Percentiles rank a stretch among this genome's conserved stretches.
Conservation (phyloP, 352 stramenopile species). For the Phytophthora constricta region DNA sequence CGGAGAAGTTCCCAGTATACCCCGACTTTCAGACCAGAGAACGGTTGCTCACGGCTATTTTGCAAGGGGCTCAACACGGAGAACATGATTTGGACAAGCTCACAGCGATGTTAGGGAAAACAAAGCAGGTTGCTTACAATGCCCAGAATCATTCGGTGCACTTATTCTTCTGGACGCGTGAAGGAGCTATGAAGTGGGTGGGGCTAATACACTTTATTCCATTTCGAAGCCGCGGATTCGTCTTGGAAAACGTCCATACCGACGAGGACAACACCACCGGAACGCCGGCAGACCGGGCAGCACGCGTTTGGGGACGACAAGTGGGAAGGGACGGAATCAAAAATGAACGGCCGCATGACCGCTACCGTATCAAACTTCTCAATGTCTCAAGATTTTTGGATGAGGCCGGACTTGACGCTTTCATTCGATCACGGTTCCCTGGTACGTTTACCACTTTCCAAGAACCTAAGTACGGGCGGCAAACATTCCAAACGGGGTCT, state of each 20-base stretch:
- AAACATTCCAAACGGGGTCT: not conserved
- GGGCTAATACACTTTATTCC: not conserved
- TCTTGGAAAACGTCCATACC: not conserved
- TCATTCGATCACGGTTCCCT: not conserved
- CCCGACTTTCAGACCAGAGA: constrained; percentile 11
- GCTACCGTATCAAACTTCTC: constrained; percentile 7
- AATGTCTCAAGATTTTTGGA: constrained; percentile 12
- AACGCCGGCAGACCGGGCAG: not conserved
- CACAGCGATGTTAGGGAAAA: constrained; percentile 7
- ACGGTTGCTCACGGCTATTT: not conserved
- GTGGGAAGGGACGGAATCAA: not conserved
- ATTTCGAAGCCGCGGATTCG: not conserved
- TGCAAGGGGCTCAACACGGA: not conserved
- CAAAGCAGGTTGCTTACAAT: constrained; percentile 12
- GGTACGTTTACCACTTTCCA: constrained; percentile 1
- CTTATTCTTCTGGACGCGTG: constrained; percentile 9
- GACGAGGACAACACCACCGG: not conserved
- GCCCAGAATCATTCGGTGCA: constrained; percentile 4
- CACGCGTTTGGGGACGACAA: not conserved
- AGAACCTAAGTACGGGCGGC: not conserved
- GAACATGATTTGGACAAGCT: not conserved
- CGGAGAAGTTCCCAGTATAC: not conserved
- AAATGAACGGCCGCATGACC: not conserved
- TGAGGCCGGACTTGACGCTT: not conserved
- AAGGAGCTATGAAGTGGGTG: not conserved